Evolutionary conservation across 345 rosid species (phyloP).

Genomic region (Eucalyptus tenuipes): DNA sequence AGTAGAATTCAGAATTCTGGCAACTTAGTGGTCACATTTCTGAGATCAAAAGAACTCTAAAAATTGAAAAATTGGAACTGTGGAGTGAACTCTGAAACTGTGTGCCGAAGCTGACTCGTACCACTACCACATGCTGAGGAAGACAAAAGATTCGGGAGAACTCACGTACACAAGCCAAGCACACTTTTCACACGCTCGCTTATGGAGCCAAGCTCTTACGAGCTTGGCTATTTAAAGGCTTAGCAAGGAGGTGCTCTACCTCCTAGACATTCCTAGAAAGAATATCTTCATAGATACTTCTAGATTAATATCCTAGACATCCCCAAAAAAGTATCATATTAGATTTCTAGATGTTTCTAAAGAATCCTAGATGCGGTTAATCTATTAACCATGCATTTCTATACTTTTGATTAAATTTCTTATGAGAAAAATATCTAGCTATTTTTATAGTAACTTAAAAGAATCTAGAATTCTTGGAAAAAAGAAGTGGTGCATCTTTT

Average conservation of each 20-base stretch:
- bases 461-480: background rate
- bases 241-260: background rate
- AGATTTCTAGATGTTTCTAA: background rate
- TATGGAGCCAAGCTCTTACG: background rate
- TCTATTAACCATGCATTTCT: background rate
- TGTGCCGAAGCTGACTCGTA: background rate
- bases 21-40: background rate
- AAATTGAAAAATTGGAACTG: too few relatives aligned
- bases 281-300: background rate
- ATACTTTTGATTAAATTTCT: background rate
- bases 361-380: rapidly evolving
- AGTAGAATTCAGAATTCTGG: background rate
- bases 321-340: background rate
- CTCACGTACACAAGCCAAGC: background rate
- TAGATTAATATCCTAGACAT: background rate
- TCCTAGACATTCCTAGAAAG: background rate
- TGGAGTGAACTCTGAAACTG: too few relatives aligned
- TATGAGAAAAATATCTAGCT: background rate
- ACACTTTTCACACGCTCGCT: background rate
- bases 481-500: background rate
- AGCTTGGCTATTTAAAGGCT: too few relatives aligned
- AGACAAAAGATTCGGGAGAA: background rate
- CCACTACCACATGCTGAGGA: background rate
- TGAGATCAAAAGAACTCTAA: too few relatives aligned
- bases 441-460: background rate